A percentile compares a stretch with the other conserved stretches of the same genome.
These are phyloP conservation scores for Tulasnella sp. DNA, from an alignment of 768 basidiomycete genomes.

Conservation along the genomic window DNA sequence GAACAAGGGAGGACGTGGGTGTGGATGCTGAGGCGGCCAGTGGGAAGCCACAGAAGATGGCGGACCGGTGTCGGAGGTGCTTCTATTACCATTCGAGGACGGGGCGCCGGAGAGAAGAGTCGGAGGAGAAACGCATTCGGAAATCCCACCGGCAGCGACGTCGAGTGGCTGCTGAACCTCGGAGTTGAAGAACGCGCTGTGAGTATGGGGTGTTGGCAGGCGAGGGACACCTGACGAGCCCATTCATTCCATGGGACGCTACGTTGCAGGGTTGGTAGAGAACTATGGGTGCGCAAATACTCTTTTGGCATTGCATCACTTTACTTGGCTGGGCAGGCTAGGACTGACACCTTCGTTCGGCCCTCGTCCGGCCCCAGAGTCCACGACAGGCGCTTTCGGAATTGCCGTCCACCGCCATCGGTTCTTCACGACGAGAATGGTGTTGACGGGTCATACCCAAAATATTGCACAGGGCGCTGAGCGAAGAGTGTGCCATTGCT, in stretches of 20 bases:
- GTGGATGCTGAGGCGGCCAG: not conserved
- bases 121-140: not conserved
- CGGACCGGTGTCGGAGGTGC: not conserved
- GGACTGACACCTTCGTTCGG: too few relatives aligned
- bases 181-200: not conserved
- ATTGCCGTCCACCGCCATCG: too few relatives aligned
- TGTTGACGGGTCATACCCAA: too few relatives aligned
- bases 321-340: too few relatives aligned
- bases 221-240: not conserved
- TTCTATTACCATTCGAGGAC: not conserved
- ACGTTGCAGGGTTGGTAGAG: not conserved
- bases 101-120: not conserved
- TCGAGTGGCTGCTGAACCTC: constrained; percentile 10
- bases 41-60: not conserved
- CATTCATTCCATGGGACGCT: not conserved
- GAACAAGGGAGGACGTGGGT: constrained; percentile 4
- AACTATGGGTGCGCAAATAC: too few relatives aligned
- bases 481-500: not conserved
- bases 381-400: too few relatives aligned
- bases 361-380: too few relatives aligned
- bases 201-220: not conserved
- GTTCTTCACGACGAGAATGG: too few relatives aligned
- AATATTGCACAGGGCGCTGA: not conserved
- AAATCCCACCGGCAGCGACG: constrained; percentile 4
- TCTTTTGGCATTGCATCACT: too few relatives aligned